phyloP scores from a whole-genome alignment of 2,329 filamentous ascomycete genomes.

The Calycina herbarum region DNA sequence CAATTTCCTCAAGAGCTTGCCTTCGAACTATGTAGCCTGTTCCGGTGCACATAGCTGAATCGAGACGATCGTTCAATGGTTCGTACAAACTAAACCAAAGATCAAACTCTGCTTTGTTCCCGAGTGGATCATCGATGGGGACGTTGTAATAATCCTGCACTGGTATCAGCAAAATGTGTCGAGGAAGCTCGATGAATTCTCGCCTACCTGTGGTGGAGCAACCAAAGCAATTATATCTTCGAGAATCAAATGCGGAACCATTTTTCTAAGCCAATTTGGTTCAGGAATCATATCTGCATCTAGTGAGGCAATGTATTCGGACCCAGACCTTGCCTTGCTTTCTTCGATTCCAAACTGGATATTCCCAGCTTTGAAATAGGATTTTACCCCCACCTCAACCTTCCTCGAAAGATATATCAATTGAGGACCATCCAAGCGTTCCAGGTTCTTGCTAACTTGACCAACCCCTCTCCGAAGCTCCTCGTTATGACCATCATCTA shows the following conservation, averaged over 20 bases:
- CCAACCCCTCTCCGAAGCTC: background rate
- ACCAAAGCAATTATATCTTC: background rate
- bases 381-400: background rate
- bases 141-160: background rate
- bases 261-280: background rate
- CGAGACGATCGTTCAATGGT: background rate
- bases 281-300: background rate
- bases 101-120: background rate
- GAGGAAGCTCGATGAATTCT: background rate
- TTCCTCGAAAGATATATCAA: background rate
- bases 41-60: background rate
- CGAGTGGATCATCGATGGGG: background rate
- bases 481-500: background rate
- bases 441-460: background rate
- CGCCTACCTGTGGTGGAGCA: background rate
- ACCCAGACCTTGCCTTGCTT: background rate
- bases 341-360: background rate
- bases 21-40: background rate
- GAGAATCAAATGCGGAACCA: background rate
- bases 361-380: background rate
- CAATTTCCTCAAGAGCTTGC: background rate
- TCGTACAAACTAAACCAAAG: background rate
- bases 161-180: background rate
- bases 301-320: background rate
- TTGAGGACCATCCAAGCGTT: background rate